Evolutionary conservation across 108 stramenopile species (phyloP), one percentile per base, ranked within the genome.

Genomic region (Cyclostephanos invisitatus): DNA sequence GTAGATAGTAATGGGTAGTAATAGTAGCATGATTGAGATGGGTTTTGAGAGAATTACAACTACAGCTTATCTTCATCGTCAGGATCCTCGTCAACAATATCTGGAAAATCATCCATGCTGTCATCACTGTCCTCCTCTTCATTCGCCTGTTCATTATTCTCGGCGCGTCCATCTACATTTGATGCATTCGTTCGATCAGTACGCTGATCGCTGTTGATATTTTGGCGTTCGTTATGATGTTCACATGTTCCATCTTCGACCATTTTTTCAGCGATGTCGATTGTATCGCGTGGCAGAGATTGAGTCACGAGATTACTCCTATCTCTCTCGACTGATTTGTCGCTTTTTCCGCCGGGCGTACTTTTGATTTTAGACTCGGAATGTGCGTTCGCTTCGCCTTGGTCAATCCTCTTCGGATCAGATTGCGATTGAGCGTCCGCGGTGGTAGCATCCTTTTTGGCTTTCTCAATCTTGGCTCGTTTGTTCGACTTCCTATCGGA

Each of bases 31-130:
- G n/a, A n/a, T n/a, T n/a, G n/a, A n/a, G n/a, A n/a, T n/a, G n/a
- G n/a, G n/a, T n/a, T n/a, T n/a, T n/a, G n/a, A n/a, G n/a, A n/a
- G n/a, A n/a, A n/a, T n/a, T n/a, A n/a, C 32, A 32, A 4, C 32
- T 44, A 57, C 36, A 64, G 54, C 67, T 67, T 80, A 73, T 80
- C 79, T 60, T 69, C 79, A 68, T 80, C 79, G 17, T 80, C 79
- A 24, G 79, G 79, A 50, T 69, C 79, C 50, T 65, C 72, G 53
- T 73, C 79, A 29, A 80, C 62, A 51, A 80, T 80, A 11, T 80
- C 79, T n/a, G 79, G 79, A 49, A 80, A 80, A 53, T 80, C 79
- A 50, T 64, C 70, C 46, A 71, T 27, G 65, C 70, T 72, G 49
- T 65, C 63, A 49, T 56, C 54, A 25, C 59, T 64, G 25, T 60